Percentiles rank a stretch among this genome's conserved stretches.
Conservation (phyloP, 805 yeast genomes). For the Teunomyces kruisii region DNA sequence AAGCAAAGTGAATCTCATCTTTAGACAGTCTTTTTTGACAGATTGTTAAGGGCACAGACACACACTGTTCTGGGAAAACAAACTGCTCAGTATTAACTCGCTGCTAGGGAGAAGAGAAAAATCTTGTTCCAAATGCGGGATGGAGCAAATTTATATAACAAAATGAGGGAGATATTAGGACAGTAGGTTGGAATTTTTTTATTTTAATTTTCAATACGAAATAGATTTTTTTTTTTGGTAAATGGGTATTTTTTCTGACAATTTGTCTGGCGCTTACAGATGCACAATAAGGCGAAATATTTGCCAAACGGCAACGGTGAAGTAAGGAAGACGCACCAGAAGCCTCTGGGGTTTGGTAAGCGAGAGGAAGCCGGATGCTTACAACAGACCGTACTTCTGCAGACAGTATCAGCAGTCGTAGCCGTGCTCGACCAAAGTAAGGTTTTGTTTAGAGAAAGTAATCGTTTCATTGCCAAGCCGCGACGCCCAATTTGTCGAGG, state of each 20-base stretch:
- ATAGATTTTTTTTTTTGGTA: neutral
- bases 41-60: neutral
- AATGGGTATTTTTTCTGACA: constrained; percentile 1
- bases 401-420: no score
- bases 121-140: neutral
- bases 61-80: constrained; percentile 1
- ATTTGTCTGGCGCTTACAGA: neutral
- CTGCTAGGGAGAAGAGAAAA: constrained; percentile 1
- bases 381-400: no score
- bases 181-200: neutral
- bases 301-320: neutral
- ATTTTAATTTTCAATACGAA: neutral
- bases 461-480: constrained; percentile 3
- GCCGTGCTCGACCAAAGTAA: no score
- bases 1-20: constrained; percentile 1
- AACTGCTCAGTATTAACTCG: constrained; percentile 1
- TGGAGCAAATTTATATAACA: constrained; percentile 4
- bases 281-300: neutral
- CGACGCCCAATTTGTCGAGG: neutral
- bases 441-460: no score
- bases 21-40: neutral
- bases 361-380: no score
- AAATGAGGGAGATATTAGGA: neutral
- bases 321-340: no score
- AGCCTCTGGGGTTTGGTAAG: no score